A percentile compares a stretch with the other conserved stretches of the same genome.
Conservation (phyloP, 148 eudicot species). For the Rhododendron ferrugineum region DNA sequence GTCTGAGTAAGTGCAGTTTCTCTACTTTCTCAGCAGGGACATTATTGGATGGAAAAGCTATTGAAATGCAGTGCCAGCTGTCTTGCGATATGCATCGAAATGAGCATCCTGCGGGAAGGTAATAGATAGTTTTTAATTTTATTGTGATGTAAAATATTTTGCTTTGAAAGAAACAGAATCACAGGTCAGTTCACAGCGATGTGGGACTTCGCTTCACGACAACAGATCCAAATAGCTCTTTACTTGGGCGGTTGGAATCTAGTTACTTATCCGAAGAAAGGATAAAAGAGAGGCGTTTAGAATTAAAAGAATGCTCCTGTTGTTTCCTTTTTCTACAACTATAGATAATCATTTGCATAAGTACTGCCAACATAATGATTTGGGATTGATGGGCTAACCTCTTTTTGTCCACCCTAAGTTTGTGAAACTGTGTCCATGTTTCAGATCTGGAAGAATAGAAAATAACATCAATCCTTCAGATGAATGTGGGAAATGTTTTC, state of each 20-base stretch:
- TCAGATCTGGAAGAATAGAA: constrained; percentile 28
- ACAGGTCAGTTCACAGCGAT: not conserved
- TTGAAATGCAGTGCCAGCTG: constrained; percentile 17
- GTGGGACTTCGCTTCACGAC: no score
- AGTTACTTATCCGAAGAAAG: not conserved
- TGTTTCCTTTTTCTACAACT: not conserved
- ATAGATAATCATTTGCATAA: not conserved
- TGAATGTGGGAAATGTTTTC: constrained; percentile 24
- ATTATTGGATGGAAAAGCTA: constrained; percentile 13
- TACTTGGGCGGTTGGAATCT: no score
- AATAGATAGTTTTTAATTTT: not conserved
- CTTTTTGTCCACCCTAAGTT: not conserved
- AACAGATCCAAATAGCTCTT: no score
- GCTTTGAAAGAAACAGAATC: not conserved
- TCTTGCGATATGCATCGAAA: constrained; percentile 17
- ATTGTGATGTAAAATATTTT: not conserved
- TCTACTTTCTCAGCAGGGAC: constrained; percentile 20
- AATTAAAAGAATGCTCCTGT: not conserved
- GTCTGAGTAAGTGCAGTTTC: constrained; percentile 22
- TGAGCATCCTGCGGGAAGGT: constrained; percentile 33
- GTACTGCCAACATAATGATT: not conserved
- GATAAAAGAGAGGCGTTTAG: not conserved
- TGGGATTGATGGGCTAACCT: not conserved
- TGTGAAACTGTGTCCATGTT: not conserved
- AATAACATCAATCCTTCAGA: constrained; percentile 20